Base-by-base conservation (phyloP, 2,329 filamentous ascomycete genomes). In the Graphiopsis chlorocephala region DNA sequence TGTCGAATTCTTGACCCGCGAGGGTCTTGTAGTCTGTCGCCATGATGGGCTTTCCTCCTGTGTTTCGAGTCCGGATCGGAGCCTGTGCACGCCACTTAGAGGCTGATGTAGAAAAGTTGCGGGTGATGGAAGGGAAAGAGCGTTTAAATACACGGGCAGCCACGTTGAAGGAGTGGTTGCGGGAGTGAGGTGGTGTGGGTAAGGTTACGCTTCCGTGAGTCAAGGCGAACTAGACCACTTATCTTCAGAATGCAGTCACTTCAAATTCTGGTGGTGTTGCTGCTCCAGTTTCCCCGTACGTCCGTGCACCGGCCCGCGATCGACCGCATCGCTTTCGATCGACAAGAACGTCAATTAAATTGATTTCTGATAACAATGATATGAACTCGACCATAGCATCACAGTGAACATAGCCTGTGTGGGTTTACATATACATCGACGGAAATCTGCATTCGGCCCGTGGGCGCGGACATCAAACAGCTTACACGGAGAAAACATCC, bases 1-100 rank as follows among this genome's bases (percentile, higher is more conserved):
- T 88, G 80, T 98, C 93, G 73, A 99, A 89, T 80, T 91, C 88
- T 83, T 97, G 89, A 73, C 94, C 95, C 80, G 90, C 93, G 76
- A 92, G 88, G 66, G 93, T 96, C 76, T 81, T 81, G 70, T 91
- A 95, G 64, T 85, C 83, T 66, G 84, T 84, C 63, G 85, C 80
- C 84, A 87, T 87, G 68, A 67, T 79, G 69, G 75, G 66, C 75
- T 74, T 42, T 73, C 76, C 75, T 68, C 73, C 77, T 45, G 65
- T 69, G 73, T 78, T 77, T 69, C 73, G 77, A 23, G 70, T 72
- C 38, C 71, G 67, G 56, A 71, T 62, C 4, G 68, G 64, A 20
- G 71, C 61, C 47, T 74, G 68, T 57, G 68, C 72, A 67, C 70
- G 73, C 35, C 64, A 64, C 14, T 65, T 60, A 28, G 52, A 15